Evolutionary conservation across 1,284 basidiomycete genomes (phyloP).

Genomic region (Hymenochaete sp.): DNA sequence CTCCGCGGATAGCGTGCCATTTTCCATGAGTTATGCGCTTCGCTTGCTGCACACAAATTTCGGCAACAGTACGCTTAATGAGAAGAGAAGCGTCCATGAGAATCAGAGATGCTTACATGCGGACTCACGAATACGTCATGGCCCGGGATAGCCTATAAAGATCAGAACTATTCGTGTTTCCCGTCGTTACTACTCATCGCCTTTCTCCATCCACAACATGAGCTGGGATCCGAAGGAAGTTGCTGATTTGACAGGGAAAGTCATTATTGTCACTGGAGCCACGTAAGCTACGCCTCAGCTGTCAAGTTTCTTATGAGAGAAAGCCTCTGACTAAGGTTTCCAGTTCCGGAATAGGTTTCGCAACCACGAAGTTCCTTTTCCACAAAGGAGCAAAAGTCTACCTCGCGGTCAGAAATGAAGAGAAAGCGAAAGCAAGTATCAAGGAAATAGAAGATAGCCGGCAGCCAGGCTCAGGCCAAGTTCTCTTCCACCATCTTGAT

Average conservation of each 20-base stretch:
- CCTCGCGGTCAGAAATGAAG: constrained; percentile 18
- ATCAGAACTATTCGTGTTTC: no score
- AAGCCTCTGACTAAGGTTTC: neutral
- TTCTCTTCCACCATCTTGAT: constrained; percentile 11
- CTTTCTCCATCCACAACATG: no score
- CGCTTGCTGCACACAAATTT: no score
- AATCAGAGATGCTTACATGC: no score
- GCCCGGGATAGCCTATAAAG: no score
- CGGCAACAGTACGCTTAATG: no score
- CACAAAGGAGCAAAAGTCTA: constrained; percentile 21
- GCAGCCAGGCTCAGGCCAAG: constrained; percentile 10
- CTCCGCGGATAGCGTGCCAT: no score
- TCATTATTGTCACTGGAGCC: constrained; percentile 15
- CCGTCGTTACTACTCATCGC: no score
- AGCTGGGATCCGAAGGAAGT: constrained; percentile 23
- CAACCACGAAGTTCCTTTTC: constrained; percentile 18
- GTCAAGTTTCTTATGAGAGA: neutral
- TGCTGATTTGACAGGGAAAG: constrained; percentile 25
- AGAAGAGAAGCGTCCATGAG: no score
- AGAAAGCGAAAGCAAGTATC: constrained; percentile 17
- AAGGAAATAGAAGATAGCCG: constrained; percentile 8
- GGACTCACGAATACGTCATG: no score
- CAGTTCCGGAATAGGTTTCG: constrained; percentile 21
- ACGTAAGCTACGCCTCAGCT: neutral
- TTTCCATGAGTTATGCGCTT: no score